These are phyloP conservation scores for Pascua sp. DNA, from an alignment of 1,284 basidiomycete genomes.

Conservation along the genomic window DNA sequence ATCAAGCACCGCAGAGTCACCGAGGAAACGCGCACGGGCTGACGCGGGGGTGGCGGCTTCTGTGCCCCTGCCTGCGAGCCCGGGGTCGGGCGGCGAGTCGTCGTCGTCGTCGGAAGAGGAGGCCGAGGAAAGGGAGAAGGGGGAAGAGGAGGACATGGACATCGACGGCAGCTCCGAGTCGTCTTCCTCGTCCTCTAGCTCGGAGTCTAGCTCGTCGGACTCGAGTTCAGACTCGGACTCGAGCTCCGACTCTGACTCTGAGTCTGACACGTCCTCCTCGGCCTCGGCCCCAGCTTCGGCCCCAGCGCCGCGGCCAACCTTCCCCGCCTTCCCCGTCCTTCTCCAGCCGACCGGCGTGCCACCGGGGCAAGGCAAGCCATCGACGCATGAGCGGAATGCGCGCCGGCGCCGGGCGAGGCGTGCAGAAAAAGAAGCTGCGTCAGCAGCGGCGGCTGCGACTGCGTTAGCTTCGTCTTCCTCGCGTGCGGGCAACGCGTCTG, in stretches of 20 bases:
- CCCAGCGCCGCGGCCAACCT: not conserved
- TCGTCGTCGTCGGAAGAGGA: not conserved
- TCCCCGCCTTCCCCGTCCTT: constrained; percentile 7
- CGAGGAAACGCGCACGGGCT: not conserved
- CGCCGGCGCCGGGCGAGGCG: constrained; percentile 29
- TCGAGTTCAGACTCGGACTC: constrained; percentile 1
- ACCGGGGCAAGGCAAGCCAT: constrained; percentile 39
- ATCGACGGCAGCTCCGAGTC: not conserved
- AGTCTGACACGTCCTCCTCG: constrained; percentile 2
- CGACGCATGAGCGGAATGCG: constrained; percentile 41
- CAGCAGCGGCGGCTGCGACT: not conserved
- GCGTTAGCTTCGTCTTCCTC: not conserved
- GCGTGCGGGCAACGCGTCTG: not conserved
- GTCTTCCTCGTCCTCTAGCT: not conserved
- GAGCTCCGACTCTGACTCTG: constrained; percentile 3
- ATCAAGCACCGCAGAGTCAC: not conserved
- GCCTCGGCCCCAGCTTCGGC: constrained; percentile 12
- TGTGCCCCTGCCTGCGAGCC: not conserved
- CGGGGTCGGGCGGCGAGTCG: not conserved
- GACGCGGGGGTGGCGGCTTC: not conserved
- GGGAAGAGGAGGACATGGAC: not conserved
- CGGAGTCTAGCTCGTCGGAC: constrained; percentile 1
- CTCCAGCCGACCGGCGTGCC: constrained; percentile 19
- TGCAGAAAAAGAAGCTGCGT: constrained; percentile 19
- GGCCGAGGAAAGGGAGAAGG: not conserved